Evolutionary conservation across 306 rosid species (phyloP).

Genomic region (Castanopsis chinensis): DNA sequence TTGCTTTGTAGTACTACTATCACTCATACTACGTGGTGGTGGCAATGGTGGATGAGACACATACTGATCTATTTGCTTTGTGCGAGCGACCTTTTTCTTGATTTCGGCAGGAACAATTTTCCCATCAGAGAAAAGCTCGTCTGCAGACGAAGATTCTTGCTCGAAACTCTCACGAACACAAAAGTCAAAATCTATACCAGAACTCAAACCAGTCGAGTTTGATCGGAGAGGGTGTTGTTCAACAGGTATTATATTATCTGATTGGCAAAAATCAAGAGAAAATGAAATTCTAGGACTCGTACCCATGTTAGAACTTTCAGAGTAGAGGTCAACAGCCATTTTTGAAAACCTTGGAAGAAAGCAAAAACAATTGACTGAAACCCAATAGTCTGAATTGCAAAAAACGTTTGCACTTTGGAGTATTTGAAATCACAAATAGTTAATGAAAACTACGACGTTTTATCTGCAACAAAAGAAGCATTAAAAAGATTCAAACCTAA

Average conservation of each 20-base stretch:
- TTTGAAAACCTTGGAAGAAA: background rate
- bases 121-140: slow-evolving; percentile 83
- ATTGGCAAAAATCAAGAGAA: slow-evolving; percentile 68
- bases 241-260: slow-evolving; percentile 50
- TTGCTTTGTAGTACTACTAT: slow-evolving; percentile 32
- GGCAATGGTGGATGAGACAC: slow-evolving; percentile 29
- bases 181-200: slow-evolving; percentile 74
- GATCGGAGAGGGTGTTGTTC: slow-evolving; percentile 68
- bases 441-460: background rate
- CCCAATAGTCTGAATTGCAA: background rate
- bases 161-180: slow-evolving; percentile 57
- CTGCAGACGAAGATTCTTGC: slow-evolving; percentile 78
- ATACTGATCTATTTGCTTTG: slow-evolving; percentile 20
- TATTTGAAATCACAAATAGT: background rate
- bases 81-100: slow-evolving; percentile 46
- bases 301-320: slow-evolving; percentile 45
- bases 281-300: slow-evolving; percentile 82
- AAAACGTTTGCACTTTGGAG: too few species aligned
- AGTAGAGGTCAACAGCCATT: slow-evolving; percentile 63
- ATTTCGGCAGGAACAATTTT: slow-evolving; percentile 63
- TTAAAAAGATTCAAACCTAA: slow-evolving; percentile 36
- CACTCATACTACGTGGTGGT: slow-evolving; percentile 19
- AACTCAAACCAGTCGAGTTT: slow-evolving; percentile 50
- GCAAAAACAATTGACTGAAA: background rate
- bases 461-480: slow-evolving; percentile 4